Percentiles rank a stretch among this genome's conserved stretches.
These are phyloP conservation scores for Candida vaughaniae DNA, from an alignment of 805 yeast genomes.

Conservation along the genomic window DNA sequence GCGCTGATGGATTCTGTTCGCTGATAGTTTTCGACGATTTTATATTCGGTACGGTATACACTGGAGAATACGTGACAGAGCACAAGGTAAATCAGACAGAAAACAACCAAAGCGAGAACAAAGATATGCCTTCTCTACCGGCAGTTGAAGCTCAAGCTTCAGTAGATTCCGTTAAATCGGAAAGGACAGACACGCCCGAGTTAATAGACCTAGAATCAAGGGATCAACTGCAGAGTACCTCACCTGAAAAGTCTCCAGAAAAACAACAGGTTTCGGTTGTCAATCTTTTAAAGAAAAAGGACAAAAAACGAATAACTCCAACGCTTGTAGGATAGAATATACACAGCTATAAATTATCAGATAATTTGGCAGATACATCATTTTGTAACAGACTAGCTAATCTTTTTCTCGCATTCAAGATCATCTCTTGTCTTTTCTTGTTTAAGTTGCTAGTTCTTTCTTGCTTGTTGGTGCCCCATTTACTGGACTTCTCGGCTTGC, in stretches of 20 bases:
- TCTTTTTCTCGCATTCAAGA: conserved; percentile 43
- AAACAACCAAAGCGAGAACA: no score
- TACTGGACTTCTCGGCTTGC: not conserved
- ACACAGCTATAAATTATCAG: not conserved
- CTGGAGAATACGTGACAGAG: not conserved
- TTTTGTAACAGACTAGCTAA: conserved; percentile 41
- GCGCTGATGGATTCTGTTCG: conserved; percentile 93
- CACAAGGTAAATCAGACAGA: not conserved
- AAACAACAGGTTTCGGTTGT: no score
- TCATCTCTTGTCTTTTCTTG: conserved; percentile 41
- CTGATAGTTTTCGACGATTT: conserved; percentile 52
- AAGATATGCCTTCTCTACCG: no score
- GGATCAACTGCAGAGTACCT: no score
- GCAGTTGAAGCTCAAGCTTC: conserved; percentile 1
- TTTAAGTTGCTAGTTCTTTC: conserved; percentile 21
- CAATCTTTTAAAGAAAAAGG: conserved; percentile 7
- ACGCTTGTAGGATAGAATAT: conserved; percentile 7
- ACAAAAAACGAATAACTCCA: conserved; percentile 22
- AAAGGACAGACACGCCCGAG: not conserved
- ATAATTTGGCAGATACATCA: conserved; percentile 16
- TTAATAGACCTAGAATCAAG: not conserved
- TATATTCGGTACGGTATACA: conserved; percentile 50
- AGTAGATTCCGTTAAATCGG: not conserved
- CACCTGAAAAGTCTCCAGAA: no score
- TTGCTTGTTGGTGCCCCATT: conserved; percentile 24